Evolutionary conservation across 2,329 filamentous ascomycete genomes (phyloP), one percentile per base, ranked within the genome.

Genomic region (Fusarium nurragi): DNA sequence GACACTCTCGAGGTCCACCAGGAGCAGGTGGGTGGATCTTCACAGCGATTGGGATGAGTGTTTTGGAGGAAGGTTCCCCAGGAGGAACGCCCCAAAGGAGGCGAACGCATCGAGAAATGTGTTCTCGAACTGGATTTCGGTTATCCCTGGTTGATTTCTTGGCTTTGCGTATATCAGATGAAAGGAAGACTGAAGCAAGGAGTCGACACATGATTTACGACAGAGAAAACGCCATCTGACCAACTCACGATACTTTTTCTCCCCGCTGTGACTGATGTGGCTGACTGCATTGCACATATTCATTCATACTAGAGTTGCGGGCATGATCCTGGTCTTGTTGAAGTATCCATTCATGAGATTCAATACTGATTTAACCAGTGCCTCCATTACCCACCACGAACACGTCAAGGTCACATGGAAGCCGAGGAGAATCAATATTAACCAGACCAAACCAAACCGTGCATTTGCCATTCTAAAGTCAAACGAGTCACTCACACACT

Each of bases 1-100:
- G 95, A 99, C 74, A 96, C 92, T 1, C 88, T 99, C 23, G 95
- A 99, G 76, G 95, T 99, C 23, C 94, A 98, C 77, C 95, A 98
- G 78, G 95, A 99, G 78, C 95, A 99, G 81, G 95, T 98, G 63
- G 95, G 95, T 60, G 94, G 94, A 61, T 79, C 73, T 65, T 55
- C 48, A 44, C 52, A 58, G 52, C 52, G 41, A 46, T 36, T 13
- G 34, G 46, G 36, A 45, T 43, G 48, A 47, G 32, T 26, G 45
- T 28, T 22, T 30, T n/a, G 6, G 36, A 39, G 40, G 46, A 30
- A 56, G 41, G 43, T 16, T 49, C 11, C 32, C 23, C 40, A 28
- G 44, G 43, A 44, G 37, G 41, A 55, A 32, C 19, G 55, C 19
- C n/a, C n/a, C 48, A 37, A 23, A 38, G 26, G 49, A 61, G 48